phyloP scores from a whole-genome alignment of 495 filamentous ascomycete species.

The Podospora pseudocomata region DNA sequence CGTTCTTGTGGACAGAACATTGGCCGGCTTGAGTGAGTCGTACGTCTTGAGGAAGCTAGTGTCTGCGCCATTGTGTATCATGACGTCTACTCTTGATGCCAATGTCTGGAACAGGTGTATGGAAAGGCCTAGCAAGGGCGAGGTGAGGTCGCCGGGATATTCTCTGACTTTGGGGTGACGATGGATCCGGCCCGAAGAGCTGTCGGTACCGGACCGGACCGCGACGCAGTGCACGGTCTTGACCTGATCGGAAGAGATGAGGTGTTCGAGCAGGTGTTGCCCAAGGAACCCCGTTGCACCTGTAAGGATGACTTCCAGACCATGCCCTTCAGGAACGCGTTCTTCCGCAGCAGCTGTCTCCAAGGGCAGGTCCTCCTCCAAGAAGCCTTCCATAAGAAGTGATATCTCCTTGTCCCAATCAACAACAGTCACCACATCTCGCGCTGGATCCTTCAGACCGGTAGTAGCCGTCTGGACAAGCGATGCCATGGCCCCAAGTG shows the following conservation, averaged over 20 bases:
- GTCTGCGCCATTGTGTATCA: constrained; percentile 25
- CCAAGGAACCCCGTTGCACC: constrained; percentile 2
- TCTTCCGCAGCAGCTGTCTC: not conserved
- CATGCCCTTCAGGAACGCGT: not conserved
- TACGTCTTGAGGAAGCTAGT: constrained; percentile 28
- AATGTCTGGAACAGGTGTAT: not conserved
- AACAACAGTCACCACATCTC: not conserved
- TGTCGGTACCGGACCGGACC: not conserved
- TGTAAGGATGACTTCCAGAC: not conserved
- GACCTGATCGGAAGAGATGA: not conserved
- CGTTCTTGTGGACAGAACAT: constrained; percentile 25
- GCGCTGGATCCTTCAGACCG: no score
- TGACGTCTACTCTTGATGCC: constrained; percentile 3
- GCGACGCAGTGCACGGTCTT: not conserved
- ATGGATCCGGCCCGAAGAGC: no score
- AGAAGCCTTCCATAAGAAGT: not conserved
- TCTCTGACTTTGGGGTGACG: not conserved
- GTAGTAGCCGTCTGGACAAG: not conserved
- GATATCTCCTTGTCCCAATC: not conserved
- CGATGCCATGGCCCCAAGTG: not conserved
- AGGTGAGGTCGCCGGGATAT: not conserved
- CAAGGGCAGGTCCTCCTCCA: not conserved
- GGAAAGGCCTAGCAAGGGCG: not conserved
- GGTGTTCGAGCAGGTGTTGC: not conserved
- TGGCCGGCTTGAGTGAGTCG: constrained; percentile 14